Percentiles rank a stretch among this genome's conserved stretches.
Evolutionary conservation across 345 rosid species (phyloP).

Genomic region (Syzygium aqueum): DNA sequence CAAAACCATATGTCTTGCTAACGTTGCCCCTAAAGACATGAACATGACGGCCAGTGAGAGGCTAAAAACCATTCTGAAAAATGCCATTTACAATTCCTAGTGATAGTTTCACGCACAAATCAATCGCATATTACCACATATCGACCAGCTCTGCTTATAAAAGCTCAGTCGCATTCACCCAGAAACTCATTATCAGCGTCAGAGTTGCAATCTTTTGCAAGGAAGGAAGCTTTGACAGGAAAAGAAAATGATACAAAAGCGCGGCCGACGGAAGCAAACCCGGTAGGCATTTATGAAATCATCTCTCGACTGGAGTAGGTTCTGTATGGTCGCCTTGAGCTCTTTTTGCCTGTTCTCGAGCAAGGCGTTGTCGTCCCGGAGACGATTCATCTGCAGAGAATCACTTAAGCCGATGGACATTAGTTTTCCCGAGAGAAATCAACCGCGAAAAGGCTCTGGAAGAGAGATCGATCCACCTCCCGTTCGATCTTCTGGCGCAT

Average conservation of each 20-base stretch:
- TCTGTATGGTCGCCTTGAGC: constrained; percentile 42
- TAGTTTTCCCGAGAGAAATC: not conserved
- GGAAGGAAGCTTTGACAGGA: not conserved
- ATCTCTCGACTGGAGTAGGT: constrained; percentile 60
- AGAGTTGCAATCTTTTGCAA: not conserved
- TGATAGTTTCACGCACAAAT: not conserved
- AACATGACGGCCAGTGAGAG: not conserved
- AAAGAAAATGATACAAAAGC: not conserved
- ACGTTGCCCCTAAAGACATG: not conserved
- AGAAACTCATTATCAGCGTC: not conserved
- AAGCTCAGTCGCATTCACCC: not conserved
- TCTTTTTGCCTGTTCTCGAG: constrained; percentile 60
- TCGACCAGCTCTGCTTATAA: not conserved
- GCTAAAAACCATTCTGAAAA: not conserved
- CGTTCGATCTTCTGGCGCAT: constrained; percentile 47
- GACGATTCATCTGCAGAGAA: constrained; percentile 41
- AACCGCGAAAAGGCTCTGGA: not conserved
- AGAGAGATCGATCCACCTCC: not conserved
- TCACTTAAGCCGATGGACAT: not conserved
- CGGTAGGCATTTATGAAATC: constrained; percentile 50
- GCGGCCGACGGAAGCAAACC: constrained; percentile 20
- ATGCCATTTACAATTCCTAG: not conserved
- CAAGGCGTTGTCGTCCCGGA: constrained; percentile 52
- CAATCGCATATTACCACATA: not conserved
- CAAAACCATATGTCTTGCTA: not conserved